Evolutionary conservation across 1,139 yeast species (phyloP), one percentile per base, ranked within the genome.

Genomic region (Geotrichum klebahnii): DNA sequence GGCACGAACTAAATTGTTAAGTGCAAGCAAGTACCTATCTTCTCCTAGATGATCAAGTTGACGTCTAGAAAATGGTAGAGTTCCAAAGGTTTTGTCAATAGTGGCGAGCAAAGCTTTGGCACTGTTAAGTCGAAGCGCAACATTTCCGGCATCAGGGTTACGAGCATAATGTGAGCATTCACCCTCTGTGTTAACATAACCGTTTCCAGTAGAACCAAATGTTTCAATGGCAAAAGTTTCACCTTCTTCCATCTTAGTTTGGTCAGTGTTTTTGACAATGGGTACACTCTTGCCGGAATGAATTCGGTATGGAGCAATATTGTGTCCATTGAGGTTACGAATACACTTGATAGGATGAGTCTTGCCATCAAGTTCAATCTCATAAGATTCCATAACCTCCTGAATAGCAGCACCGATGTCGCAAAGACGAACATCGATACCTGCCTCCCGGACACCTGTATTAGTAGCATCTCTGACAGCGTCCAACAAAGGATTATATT

Each of bases 211-310:
- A 39, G 96, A 80, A 4, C 98, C 98, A 63, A 92, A 92, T 3
- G 99, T 92, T 70, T 92, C 99, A 63, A 94, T 90, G 51, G 99
- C 99, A 74, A 88, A 92, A 2, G 89, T 84, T 67, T 92, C 98
- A 55, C 97, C 97, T 72, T 92, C 99, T 68, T 94, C 99, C 97
- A 92, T 90, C 75, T 90, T 90, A 22, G 97, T 90, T 69, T 79
- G 79, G 67, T 92, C 98, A 10, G 90, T 92, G 61, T 86, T 87
- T 63, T 90, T 84, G 38, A 92, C 95, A 64, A 94, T 92, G 19
- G 99, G 99, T 44, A 92, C 97, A 19, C 94, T 81, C 67, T 92
- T 92, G 56, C 97, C 97, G 34, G 90, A 94, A 69, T 92, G 99
- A 62, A 92, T 92, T 48, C 75, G 76, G 69, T 76, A 89, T 50